Evolutionary conservation across 2,329 filamentous ascomycete species (phyloP).

Genomic region (Cladosporium sp.): DNA sequence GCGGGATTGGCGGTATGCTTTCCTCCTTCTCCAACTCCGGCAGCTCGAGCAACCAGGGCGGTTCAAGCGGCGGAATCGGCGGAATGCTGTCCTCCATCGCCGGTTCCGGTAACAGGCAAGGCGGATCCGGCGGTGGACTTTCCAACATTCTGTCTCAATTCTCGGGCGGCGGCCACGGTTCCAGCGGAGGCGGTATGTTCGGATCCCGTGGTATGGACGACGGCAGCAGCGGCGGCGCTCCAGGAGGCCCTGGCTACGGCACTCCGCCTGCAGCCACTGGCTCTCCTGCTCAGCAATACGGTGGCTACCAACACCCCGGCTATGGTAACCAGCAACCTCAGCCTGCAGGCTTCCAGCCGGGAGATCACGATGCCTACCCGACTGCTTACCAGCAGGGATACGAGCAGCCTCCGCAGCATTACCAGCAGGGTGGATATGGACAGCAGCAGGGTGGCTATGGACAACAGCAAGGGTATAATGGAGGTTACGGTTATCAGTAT

Average conservation of each 20-base stretch:
- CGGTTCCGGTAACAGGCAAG: constrained; percentile 1
- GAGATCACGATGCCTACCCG: constrained; percentile 27
- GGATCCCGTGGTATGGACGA: constrained; percentile 6
- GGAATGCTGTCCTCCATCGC: constrained; percentile 6
- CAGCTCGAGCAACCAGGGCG: background rate
- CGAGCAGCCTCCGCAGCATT: constrained; percentile 26
- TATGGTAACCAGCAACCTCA: constrained; percentile 16
- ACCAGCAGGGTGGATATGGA: constrained; percentile 18
- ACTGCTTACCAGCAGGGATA: constrained; percentile 34
- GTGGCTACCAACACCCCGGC: constrained; percentile 9
- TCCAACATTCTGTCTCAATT: constrained; percentile 4
- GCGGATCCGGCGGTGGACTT: constrained; percentile 5
- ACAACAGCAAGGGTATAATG: constrained; percentile 15
- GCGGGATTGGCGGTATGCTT: constrained; percentile 4
- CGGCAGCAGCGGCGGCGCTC: background rate
- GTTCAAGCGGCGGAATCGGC: constrained; percentile 9
- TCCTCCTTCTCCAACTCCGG: background rate
- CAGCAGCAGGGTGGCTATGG: constrained; percentile 17
- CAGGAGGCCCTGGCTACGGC: constrained; percentile 1
- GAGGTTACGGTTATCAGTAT: constrained; percentile 16
- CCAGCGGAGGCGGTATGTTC: constrained; percentile 6
- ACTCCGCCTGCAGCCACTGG: constrained; percentile 3
- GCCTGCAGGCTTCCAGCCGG: constrained; percentile 26
- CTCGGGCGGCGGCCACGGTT: constrained; percentile 4
- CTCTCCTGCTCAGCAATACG: constrained; percentile 4